Conservation (phyloP, 2,329 filamentous ascomycete species). For the Neofusicoccum parvum region DNA sequence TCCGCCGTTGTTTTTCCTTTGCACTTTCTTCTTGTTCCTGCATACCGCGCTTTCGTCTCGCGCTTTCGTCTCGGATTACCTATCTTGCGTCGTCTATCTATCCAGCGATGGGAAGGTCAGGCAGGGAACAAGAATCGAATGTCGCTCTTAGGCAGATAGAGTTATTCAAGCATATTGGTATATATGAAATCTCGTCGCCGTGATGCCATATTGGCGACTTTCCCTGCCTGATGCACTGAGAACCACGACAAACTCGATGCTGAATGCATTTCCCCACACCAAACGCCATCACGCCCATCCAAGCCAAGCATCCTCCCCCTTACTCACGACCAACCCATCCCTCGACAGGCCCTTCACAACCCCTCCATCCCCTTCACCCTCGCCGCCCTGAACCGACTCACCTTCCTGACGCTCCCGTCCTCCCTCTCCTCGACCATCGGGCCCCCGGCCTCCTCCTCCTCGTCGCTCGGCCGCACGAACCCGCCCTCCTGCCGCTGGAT, state of each 20-base stretch:
- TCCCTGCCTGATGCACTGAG: no score
- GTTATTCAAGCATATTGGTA: not conserved
- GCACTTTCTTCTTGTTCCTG: no score
- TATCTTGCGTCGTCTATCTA: no score
- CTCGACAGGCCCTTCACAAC: no score
- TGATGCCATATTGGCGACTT: no score
- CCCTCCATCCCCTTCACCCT: constrained; percentile 50
- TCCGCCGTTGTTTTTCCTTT: no score
- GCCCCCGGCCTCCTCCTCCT: constrained; percentile 64
- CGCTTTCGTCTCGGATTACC: no score
- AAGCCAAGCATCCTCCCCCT: not conserved
- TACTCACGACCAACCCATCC: not conserved
- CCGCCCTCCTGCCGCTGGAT: constrained; percentile 84
- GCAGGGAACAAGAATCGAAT: not conserved
- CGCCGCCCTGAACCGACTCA: constrained; percentile 76
- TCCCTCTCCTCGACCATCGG: constrained; percentile 69
- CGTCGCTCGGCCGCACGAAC: constrained; percentile 65
- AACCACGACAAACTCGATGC: no score
- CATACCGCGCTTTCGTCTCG: no score
- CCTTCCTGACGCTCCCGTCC: constrained; percentile 59
- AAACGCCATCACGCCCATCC: no score
- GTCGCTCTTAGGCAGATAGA: not conserved
- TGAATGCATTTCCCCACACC: no score
- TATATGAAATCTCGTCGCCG: not conserved
- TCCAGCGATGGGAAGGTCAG: no score